These are phyloP conservation scores for Suillus ampliporus DNA, from an alignment of 768 basidiomycete species.

Conservation along the genomic window DNA sequence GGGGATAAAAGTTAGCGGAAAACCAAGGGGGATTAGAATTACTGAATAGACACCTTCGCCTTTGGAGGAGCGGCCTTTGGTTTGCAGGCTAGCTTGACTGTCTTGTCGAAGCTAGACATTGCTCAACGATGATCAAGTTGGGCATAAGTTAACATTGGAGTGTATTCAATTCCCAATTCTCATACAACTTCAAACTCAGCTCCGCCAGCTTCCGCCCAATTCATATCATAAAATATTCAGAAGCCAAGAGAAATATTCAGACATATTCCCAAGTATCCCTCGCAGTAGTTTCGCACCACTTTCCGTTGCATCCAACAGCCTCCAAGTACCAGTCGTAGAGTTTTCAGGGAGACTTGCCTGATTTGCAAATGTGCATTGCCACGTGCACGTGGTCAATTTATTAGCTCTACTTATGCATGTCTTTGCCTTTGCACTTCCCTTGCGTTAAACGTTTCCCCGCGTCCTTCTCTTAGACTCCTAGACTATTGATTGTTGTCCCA, in stretches of 20 bases:
- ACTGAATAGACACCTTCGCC: conserved; percentile 68
- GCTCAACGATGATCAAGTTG: conserved; percentile 16
- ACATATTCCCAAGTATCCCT: background rate
- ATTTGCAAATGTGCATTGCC: background rate
- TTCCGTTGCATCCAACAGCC: background rate
- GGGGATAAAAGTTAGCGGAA: conserved; percentile 11
- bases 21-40: background rate
- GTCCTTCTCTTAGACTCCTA: background rate
- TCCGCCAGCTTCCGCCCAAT: conserved; percentile 14
- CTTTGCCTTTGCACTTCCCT: background rate
- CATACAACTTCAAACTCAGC: conserved; percentile 34
- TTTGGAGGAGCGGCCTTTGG: conserved; percentile 96
- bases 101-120: conserved; percentile 88
- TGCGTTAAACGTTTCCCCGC: background rate
- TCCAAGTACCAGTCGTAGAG: background rate
- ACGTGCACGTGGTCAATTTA: conserved; percentile 2
- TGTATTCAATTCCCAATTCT: conserved; percentile 14
- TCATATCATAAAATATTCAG: background rate
- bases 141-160: conserved; percentile 7
- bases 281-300: background rate
- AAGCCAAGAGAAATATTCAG: conserved; percentile 1
- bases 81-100: conserved; percentile 96
- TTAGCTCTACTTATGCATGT: background rate
- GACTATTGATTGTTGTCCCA: background rate
- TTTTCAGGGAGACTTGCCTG: background rate